These are phyloP conservation scores for Puccinia novopanici DNA, from an alignment of 1,284 basidiomycete species.

Conservation along the genomic window DNA sequence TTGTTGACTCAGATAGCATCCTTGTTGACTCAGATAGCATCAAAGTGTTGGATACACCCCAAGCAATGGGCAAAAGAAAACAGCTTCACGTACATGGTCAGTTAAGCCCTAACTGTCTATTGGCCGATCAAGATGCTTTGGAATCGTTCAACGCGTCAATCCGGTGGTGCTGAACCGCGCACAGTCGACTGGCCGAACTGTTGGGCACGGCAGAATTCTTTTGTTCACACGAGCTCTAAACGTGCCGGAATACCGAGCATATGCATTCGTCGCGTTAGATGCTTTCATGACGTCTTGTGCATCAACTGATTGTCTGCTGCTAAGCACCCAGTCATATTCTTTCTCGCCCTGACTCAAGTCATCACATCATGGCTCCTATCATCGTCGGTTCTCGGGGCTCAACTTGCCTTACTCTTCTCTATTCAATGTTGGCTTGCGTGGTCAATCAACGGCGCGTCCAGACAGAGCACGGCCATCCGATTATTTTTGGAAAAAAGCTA, in stretches of 20 bases:
- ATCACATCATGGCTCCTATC: conserved; percentile 16
- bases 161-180: not conserved
- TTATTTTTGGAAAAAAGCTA: conserved; percentile 48
- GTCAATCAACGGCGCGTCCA: conserved; percentile 10
- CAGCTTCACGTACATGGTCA: too few species aligned
- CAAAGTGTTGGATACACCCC: not conserved
- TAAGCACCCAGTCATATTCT: not conserved
- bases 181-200: not conserved
- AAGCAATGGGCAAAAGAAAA: too few species aligned
- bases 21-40: not conserved
- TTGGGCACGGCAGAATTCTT: not conserved
- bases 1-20: too few species aligned
- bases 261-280: not conserved
- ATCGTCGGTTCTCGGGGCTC: conserved; percentile 5
- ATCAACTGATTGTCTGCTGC: not conserved
- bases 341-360: not conserved
- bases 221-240: not conserved
- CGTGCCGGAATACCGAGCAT: not conserved
- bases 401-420: conserved; percentile 35
- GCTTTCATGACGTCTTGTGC: not conserved
- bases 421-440: conserved; percentile 15
- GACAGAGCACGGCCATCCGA: conserved; percentile 20
- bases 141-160: too few species aligned
- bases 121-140: not conserved
- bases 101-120: too few species aligned